Conservation (phyloP, 2,329 filamentous ascomycete genomes). For the Daldinia sp. region DNA sequence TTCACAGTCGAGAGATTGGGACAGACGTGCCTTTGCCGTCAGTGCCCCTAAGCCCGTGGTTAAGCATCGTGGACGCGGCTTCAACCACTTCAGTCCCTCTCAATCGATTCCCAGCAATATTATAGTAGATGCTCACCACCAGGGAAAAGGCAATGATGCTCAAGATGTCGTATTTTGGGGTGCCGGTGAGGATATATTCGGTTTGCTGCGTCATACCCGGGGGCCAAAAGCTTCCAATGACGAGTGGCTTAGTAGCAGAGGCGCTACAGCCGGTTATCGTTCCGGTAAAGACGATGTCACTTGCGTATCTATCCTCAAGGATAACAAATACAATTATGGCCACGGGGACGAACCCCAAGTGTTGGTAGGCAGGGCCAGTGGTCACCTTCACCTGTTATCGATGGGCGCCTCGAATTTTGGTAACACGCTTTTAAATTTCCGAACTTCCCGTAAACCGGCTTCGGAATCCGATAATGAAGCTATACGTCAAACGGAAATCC, state of each 20-base stretch:
- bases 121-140: constrained; percentile 60
- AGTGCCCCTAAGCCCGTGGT: constrained; percentile 47
- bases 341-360: constrained; percentile 51
- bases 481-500: constrained; percentile 51
- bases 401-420: constrained; percentile 53
- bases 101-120: constrained; percentile 60
- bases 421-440: constrained; percentile 46
- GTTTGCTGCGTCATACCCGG: constrained; percentile 54
- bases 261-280: constrained; percentile 55
- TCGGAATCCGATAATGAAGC: not conserved
- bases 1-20: constrained; percentile 66
- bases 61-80: constrained; percentile 22
- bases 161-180: constrained; percentile 65
- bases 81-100: constrained; percentile 16
- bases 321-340: constrained; percentile 31
- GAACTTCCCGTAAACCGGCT: constrained; percentile 18
- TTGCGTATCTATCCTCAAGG: constrained; percentile 59
- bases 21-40: constrained; percentile 60
- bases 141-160: constrained; percentile 48
- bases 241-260: constrained; percentile 57
- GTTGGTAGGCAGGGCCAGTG: constrained; percentile 63
- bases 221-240: constrained; percentile 35
- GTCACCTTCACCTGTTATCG: constrained; percentile 61
- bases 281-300: constrained; percentile 64
- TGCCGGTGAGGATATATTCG: constrained; percentile 64